phyloP scores from a whole-genome alignment of 352 stramenopile genomes.

The Globisporangium uncinulatum region DNA sequence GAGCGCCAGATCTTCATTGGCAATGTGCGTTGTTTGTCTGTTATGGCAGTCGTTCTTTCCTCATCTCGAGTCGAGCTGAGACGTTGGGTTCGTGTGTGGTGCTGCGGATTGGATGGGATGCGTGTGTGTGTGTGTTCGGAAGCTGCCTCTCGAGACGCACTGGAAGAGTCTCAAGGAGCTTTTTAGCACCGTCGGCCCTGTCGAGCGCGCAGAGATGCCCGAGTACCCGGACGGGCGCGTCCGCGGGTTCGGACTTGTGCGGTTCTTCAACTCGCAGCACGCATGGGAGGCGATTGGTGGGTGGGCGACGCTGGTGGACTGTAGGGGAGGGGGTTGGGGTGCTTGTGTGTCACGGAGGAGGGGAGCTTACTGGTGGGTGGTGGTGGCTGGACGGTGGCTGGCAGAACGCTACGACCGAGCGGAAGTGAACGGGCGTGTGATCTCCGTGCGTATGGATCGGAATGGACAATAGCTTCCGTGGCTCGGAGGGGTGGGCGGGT shows the following conservation, averaged over 20 bases:
- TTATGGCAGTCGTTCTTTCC: no score
- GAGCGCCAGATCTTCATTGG: slow-evolving; percentile 63
- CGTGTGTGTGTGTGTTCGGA: neutral
- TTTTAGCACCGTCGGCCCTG: slow-evolving; percentile 54
- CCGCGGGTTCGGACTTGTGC: slow-evolving; percentile 67
- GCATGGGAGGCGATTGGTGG: slow-evolving; percentile 60
- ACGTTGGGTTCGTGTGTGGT: slow-evolving; percentile 10
- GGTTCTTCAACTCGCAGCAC: slow-evolving; percentile 43
- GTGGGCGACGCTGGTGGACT: slow-evolving; percentile 2
- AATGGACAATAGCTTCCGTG: slow-evolving; percentile 1
- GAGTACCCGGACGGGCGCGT: slow-evolving; percentile 54
- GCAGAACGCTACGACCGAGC: slow-evolving; percentile 57
- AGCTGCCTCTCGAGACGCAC: slow-evolving; percentile 65
- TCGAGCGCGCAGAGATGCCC: slow-evolving; percentile 61
- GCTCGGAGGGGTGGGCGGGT: neutral
- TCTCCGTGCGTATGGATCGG: slow-evolving; percentile 69
- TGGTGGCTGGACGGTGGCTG: neutral
- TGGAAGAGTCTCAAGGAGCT: slow-evolving; percentile 70
- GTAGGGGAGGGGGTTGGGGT: neutral
- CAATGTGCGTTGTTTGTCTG: slow-evolving; percentile 32
- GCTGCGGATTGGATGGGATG: neutral
- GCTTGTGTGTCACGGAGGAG: neutral
- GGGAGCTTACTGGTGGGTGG: slow-evolving; percentile 1
- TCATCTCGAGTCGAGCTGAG: no score
- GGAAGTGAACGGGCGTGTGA: slow-evolving; percentile 57